Evolutionary conservation across 352 stramenopile genomes (phyloP), one percentile per base, ranked within the genome.

Genomic region (Phytophthora ramorum): DNA sequence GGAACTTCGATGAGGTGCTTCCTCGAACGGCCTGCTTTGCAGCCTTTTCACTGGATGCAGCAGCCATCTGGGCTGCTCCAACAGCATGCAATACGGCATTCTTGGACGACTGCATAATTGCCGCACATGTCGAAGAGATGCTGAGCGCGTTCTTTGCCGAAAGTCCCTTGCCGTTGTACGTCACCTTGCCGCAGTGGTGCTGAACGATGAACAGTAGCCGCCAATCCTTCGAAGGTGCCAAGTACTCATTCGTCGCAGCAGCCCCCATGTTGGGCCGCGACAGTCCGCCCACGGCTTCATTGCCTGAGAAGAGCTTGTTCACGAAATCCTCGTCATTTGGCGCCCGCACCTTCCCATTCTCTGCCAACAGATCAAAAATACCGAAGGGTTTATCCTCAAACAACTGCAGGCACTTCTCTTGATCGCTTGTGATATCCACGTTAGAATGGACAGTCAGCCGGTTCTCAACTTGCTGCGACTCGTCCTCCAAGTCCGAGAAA

Each of bases 31-130:
- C 60, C 50, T 73, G 65, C 37, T 86, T 87, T 9, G 73, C 68
- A 28, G 68, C 71, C 43, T 79, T 87, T 32, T 84, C 78, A 51
- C 63, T 87, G 2, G 79, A 84, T 12, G 78, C 79, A 22, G 81
- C 73, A 44, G 85, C 76, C 46, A 91, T 80, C 54, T 93, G 85
- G 28, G 85, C 78, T 1, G 81, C 79, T 0, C 85, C 85, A 12
- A 93, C 82, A 26, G 85, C 85, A 53, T 85, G 82, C 12, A 93
- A 68, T 20, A 93, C 82, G 6, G 72, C 74, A 65, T 95, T 95
- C 49, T 85, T 93, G 19, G 87, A 95, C 13, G 85, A 93, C 22
- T 93, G 85, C 79, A 95, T 91, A 45, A 95, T 95, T 6, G 87
- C 87, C 1, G 79, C 85, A 58, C 85, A 92, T 5, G 87, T 95